A percentile compares a stretch with the other conserved stretches of the same genome.
phyloP scores from a whole-genome alignment of 1,139 yeast genomes.

The Zhuliangozyma parablackwelliae region DNA sequence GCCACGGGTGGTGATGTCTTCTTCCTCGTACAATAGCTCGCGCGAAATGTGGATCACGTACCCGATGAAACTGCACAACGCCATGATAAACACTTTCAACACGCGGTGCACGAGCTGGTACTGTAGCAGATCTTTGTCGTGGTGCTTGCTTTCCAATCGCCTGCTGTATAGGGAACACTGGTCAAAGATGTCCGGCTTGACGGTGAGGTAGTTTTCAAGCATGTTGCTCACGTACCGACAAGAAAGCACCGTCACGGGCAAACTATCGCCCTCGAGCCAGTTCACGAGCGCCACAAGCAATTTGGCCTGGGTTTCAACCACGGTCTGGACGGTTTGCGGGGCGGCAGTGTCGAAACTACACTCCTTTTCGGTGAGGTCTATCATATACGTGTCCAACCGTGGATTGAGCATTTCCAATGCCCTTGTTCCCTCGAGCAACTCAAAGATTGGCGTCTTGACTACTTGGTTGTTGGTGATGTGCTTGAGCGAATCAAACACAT shows the following conservation, averaged over 20 bases:
- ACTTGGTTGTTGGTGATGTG: slow-evolving; percentile 37
- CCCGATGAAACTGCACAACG: slow-evolving; percentile 50
- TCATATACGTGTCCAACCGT: slow-evolving; percentile 61
- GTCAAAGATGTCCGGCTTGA: slow-evolving; percentile 8
- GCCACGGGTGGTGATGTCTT: slow-evolving; percentile 62
- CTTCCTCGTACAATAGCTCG: slow-evolving; percentile 71
- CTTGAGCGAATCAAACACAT: slow-evolving; percentile 27
- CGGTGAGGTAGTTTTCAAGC: slow-evolving; percentile 33
- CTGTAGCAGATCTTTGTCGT: slow-evolving; percentile 11
- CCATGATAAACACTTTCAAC: slow-evolving; percentile 44
- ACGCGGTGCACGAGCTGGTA: slow-evolving; percentile 41
- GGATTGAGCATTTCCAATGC: slow-evolving; percentile 63
- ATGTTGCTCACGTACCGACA: slow-evolving; percentile 59
- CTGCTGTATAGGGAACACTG: slow-evolving; percentile 19
- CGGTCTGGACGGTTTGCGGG: slow-evolving; percentile 30
- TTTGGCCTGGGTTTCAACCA: slow-evolving; percentile 45
- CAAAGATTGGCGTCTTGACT: slow-evolving; percentile 50
- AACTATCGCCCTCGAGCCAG: slow-evolving; percentile 61
- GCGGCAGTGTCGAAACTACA: slow-evolving; percentile 29
- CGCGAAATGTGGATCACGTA: slow-evolving; percentile 45
- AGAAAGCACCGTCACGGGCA: slow-evolving; percentile 61
- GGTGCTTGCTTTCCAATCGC: slow-evolving; percentile 7
- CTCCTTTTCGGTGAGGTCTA: slow-evolving; percentile 39
- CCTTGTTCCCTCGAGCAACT: slow-evolving; percentile 68
- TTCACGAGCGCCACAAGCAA: slow-evolving; percentile 43